Evolutionary conservation across 2,329 filamentous ascomycete genomes (phyloP), one percentile per base, ranked within the genome.

Genomic region (Gyromitra esculenta): DNA sequence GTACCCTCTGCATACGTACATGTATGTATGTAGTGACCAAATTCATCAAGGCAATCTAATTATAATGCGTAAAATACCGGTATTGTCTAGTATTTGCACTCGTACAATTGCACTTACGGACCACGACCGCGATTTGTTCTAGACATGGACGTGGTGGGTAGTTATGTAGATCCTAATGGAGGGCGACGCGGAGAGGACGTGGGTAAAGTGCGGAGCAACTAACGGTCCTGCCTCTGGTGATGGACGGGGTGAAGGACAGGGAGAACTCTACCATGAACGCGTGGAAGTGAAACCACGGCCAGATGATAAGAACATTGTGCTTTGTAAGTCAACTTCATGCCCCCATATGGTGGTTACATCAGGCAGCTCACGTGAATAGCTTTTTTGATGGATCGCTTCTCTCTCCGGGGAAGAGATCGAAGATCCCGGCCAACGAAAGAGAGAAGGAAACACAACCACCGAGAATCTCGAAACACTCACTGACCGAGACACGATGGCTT

Each of bases 191-290:
- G 21, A 25, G 48, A 45, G 64, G 37, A 43, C 18, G 52, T 65
- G 62, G 25, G 63, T 15, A 60, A 59, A 57, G 25, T 72, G 68
- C 54, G 37, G 50, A 66, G 62, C 52, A 73, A 18, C 62, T 67
- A 67, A 67, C 37, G 71, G 60, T 39, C 21, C 48, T 48, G 25
- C 52, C 31, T 50, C 54, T 56, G 25, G 25, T 3, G 25, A n/a
- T 56, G 68, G 54, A 63, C 18, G 63, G 62, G 25, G 31, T 50
- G 39, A 18, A 50, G 41, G 18, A 48, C 62, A 68, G 25, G 45
- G 35, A 66, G 50, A 18, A 45, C 50, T 39, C 60, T 57, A 64
- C 48, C 48, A 13, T 25, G 50, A 21, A 64, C 68, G 68, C 57
- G 59, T 35, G 43, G 68, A 59, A 43, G 56, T 70, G 67, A 60